Percentiles rank a stretch among this genome's conserved stretches.
Evolutionary conservation across 495 filamentous ascomycete genomes (phyloP).

Genomic region (Paragyromitra xinjiangensis): DNA sequence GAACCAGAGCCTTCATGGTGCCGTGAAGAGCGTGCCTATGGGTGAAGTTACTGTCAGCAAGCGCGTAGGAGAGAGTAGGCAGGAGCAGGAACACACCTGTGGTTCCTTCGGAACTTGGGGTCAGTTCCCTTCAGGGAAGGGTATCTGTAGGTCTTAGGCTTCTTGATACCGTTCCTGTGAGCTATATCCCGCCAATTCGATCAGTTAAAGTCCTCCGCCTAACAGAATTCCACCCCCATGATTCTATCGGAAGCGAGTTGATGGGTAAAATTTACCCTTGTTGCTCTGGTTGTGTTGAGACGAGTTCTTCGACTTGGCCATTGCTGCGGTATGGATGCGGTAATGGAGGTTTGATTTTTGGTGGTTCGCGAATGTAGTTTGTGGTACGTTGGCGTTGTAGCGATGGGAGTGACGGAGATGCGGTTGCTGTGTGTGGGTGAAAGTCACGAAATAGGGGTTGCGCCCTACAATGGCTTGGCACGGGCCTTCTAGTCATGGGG

Average conservation of each 20-base stretch:
- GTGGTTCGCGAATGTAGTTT: slow-evolving; percentile 31
- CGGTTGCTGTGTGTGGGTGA: slow-evolving; percentile 15
- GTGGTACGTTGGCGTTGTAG: slow-evolving; percentile 14
- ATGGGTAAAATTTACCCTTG: slow-evolving; percentile 77
- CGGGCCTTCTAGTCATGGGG: background rate
- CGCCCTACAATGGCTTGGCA: slow-evolving; percentile 30
- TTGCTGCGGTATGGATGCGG: slow-evolving; percentile 58
- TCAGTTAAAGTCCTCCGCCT: slow-evolving; percentile 56
- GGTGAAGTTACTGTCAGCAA: slow-evolving; percentile 13
- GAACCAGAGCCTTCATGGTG: slow-evolving; percentile 95
- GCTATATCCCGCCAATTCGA: slow-evolving; percentile 47
- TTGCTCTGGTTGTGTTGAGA: slow-evolving; percentile 96
- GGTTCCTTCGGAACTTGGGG: slow-evolving; percentile 99
- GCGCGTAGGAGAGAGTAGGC: background rate
- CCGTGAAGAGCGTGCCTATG: slow-evolving; percentile 91
- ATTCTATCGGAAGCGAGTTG: slow-evolving; percentile 2
- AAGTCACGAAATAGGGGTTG: slow-evolving; percentile 34
- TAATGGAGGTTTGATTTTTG: slow-evolving; percentile 39
- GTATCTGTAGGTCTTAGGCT: slow-evolving; percentile 98
- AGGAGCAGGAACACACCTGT: slow-evolving; percentile 65
- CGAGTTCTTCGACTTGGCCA: slow-evolving; percentile 94
- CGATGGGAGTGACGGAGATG: slow-evolving; percentile 11
- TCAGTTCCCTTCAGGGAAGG: slow-evolving; percentile 98
- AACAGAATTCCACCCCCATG: slow-evolving; percentile 9
- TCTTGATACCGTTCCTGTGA: slow-evolving; percentile 85